Evolutionary conservation across 2,329 filamentous ascomycete genomes (phyloP).

Genomic region (Leptosphaerulina australis): DNA sequence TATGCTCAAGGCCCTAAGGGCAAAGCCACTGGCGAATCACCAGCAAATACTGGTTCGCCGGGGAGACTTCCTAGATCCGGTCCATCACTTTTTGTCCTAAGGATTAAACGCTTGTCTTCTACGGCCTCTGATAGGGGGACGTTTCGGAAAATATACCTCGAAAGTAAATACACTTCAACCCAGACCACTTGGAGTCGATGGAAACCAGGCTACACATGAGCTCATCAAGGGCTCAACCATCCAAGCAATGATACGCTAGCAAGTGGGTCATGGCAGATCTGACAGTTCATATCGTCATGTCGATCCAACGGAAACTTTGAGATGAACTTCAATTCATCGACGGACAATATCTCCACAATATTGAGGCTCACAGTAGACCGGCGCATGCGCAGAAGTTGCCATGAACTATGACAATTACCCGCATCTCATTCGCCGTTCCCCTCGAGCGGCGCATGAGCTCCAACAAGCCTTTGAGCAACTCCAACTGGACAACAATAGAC

Average conservation of each 20-base stretch:
- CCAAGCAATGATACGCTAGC: conserved; percentile 15
- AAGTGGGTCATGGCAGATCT: conserved; percentile 18
- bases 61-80: conserved; percentile 4
- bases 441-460: conserved; percentile 25
- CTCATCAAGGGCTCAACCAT: conserved; percentile 9
- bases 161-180: conserved; percentile 1
- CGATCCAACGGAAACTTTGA: conserved; percentile 2
- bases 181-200: conserved; percentile 1
- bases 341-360: conserved; percentile 9
- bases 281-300: conserved; percentile 24
- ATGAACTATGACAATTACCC: conserved; percentile 28
- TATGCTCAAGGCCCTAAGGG: background rate
- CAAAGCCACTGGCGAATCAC: conserved; percentile 4
- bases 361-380: conserved; percentile 1
- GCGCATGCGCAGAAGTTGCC: conserved; percentile 12
- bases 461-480: conserved; percentile 22
- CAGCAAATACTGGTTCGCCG: conserved; percentile 15
- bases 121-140: conserved; percentile 3
- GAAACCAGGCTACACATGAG: background rate
- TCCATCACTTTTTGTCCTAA: background rate
- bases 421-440: conserved; percentile 29
- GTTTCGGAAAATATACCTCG: background rate
- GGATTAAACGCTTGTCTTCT: background rate
- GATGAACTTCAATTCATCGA: conserved; percentile 5
- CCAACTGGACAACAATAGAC: conserved; percentile 8